phyloP scores from a whole-genome alignment of 2,329 filamentous ascomycete genomes.

The Helotiales sp. region DNA sequence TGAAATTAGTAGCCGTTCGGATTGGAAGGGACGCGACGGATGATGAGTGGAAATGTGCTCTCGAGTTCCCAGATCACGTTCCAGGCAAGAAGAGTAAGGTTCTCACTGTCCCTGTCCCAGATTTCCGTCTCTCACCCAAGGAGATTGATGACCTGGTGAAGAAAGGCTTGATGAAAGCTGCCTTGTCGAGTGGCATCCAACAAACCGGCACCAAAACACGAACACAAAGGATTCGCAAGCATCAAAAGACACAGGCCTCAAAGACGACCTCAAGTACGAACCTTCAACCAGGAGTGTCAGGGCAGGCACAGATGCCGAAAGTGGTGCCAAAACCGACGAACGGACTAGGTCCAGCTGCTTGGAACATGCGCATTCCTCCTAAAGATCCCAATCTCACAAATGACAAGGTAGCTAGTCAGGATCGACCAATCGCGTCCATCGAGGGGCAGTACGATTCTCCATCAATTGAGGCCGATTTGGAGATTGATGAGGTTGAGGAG shows the following conservation, averaged over 20 bases:
- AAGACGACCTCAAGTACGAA: background rate
- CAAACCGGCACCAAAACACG: conserved; percentile 5
- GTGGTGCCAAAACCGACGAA: too few species aligned
- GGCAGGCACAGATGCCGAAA: background rate
- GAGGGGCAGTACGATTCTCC: background rate
- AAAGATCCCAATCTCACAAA: background rate
- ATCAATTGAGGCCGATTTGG: background rate
- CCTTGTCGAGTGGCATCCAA: conserved; percentile 3
- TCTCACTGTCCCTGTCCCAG: conserved; percentile 30
- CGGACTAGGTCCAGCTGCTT: background rate
- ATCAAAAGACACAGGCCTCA: too few species aligned
- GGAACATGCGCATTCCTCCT: background rate
- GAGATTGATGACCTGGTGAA: conserved; percentile 22
- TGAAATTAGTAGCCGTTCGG: conserved; percentile 72
- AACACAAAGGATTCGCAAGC: conserved; percentile 1
- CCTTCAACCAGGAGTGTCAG: too few species aligned
- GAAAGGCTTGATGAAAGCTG: conserved; percentile 3
- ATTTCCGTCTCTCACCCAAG: conserved; percentile 28
- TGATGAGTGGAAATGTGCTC: conserved; percentile 45
- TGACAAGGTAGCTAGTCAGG: background rate
- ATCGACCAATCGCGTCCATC: background rate
- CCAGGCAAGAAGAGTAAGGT: conserved; percentile 23
- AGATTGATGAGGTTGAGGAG: background rate
- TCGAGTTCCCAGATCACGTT: conserved; percentile 38
- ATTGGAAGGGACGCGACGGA: conserved; percentile 53